Conservation (phyloP, 352 stramenopile genomes). For the Phytophthora citricola region DNA sequence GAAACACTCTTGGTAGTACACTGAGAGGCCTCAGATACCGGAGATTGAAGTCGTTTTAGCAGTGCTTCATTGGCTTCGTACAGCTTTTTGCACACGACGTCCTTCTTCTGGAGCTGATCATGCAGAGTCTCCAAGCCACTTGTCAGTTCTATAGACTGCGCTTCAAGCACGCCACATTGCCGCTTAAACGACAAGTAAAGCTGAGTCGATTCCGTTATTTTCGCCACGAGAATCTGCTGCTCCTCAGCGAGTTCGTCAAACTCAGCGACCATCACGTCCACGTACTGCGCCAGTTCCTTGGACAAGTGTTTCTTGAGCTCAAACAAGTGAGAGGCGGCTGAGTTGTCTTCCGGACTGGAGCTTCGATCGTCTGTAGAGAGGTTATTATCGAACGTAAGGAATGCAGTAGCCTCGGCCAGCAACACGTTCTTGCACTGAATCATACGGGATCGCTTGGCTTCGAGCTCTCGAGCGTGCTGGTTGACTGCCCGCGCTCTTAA, state of each 20-base stretch:
- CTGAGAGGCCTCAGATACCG: slow-evolving; percentile 14
- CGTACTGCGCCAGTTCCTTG: slow-evolving; percentile 53
- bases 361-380: slow-evolving; percentile 7
- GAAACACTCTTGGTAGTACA: slow-evolving; percentile 7
- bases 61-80: slow-evolving; percentile 74
- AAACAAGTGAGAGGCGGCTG: slow-evolving; percentile 35
- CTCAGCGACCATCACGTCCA: slow-evolving; percentile 53
- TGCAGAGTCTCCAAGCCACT: slow-evolving; percentile 42
- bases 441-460: slow-evolving; percentile 52
- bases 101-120: slow-evolving; percentile 55
- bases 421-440: slow-evolving; percentile 52
- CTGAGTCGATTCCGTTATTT: slow-evolving; percentile 67
- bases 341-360: slow-evolving; percentile 21
- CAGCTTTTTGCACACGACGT: slow-evolving; percentile 63
- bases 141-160: slow-evolving; percentile 41
- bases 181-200: slow-evolving; percentile 69
- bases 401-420: slow-evolving; percentile 52
- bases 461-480: slow-evolving; percentile 42
- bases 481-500: slow-evolving; percentile 38
- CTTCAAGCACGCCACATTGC: slow-evolving; percentile 52
- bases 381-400: slow-evolving; percentile 39
- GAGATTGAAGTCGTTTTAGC: slow-evolving; percentile 46
- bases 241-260: slow-evolving; percentile 69
- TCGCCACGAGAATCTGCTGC: slow-evolving; percentile 57
- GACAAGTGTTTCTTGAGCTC: slow-evolving; percentile 57